These are phyloP conservation scores for Cystoisospora suis DNA, from an alignment of 169 alveolate species.

Conservation along the genomic window DNA sequence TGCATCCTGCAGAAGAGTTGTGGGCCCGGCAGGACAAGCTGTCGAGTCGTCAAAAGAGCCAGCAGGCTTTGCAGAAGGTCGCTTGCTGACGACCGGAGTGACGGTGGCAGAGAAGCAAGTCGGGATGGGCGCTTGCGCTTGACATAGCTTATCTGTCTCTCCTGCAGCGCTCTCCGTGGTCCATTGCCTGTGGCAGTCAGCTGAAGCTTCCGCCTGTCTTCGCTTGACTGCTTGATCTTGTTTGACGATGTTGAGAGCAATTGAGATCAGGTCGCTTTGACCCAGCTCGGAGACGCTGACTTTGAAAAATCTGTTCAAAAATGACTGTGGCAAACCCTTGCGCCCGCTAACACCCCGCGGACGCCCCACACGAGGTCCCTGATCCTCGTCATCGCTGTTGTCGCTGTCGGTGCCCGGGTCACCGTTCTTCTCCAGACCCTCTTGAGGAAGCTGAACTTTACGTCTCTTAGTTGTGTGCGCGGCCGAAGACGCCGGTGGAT, in stretches of 20 bases:
- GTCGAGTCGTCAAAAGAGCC: too few relatives aligned
- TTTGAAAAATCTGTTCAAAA: constrained; percentile 97
- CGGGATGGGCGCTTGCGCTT: too few relatives aligned
- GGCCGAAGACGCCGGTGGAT: constrained; percentile 86
- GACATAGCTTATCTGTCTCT: too few relatives aligned
- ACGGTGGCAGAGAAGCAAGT: too few relatives aligned
- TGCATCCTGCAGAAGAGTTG: too few relatives aligned
- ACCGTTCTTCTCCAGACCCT: neutral
- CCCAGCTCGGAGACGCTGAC: constrained; percentile 80
- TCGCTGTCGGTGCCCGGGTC: neutral
- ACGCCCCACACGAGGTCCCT: neutral
- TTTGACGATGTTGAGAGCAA: constrained; percentile 40
- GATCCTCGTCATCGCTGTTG: neutral
- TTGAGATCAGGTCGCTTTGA: constrained; percentile 49
- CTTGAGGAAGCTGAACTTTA: neutral
- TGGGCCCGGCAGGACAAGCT: too few relatives aligned
- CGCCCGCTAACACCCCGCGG: constrained; percentile 93
- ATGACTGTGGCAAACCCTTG: constrained; percentile 97
- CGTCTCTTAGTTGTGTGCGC: neutral
- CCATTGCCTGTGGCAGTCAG: too few relatives aligned
- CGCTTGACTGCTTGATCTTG: too few relatives aligned
- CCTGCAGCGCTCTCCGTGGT: too few relatives aligned
- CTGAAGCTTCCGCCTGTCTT: too few relatives aligned
- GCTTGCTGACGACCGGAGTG: too few relatives aligned
- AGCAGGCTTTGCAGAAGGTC: too few relatives aligned